A percentile compares a stretch with the other conserved stretches of the same genome.
These are phyloP conservation scores for Rhodotorula sp. DNA, from an alignment of 1,284 basidiomycete genomes.

Conservation along the genomic window DNA sequence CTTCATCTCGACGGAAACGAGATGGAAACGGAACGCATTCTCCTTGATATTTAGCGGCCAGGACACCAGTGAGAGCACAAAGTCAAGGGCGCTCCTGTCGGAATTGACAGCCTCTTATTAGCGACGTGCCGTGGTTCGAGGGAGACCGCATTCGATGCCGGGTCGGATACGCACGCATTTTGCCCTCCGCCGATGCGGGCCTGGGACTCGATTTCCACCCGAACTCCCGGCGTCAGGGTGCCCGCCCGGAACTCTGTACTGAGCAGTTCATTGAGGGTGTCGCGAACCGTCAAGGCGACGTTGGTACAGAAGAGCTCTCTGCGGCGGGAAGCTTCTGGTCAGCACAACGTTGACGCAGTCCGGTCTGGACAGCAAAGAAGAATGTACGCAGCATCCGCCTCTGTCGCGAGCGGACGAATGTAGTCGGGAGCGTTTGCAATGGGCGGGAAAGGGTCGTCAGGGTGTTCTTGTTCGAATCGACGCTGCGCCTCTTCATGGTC, in stretches of 20 bases:
- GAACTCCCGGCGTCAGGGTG: neutral
- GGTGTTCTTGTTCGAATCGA: neutral
- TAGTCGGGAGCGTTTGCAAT: no score
- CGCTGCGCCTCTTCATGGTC: no score
- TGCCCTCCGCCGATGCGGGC: neutral
- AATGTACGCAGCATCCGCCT: constrained; percentile 1
- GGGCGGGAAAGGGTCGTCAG: no score
- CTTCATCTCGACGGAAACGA: constrained; percentile 5
- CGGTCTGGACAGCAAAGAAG: neutral
- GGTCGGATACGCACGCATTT: neutral
- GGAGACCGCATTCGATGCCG: neutral
- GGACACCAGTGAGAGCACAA: neutral
- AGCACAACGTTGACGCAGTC: no score
- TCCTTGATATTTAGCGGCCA: neutral
- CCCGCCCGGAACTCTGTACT: no score
- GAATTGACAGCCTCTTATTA: neutral
- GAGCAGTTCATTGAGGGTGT: neutral
- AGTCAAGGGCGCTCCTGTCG: constrained; percentile 7
- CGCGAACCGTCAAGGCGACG: neutral
- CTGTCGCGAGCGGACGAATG: neutral
- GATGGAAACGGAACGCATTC: constrained; percentile 1
- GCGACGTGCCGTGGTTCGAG: neutral
- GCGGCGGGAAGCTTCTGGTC: no score
- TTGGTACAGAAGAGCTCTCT: constrained; percentile 4
- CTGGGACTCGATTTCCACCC: neutral